Base-by-base conservation (phyloP, 2,329 filamentous ascomycete species). In the Chaetomiaceae sp. region DNA sequence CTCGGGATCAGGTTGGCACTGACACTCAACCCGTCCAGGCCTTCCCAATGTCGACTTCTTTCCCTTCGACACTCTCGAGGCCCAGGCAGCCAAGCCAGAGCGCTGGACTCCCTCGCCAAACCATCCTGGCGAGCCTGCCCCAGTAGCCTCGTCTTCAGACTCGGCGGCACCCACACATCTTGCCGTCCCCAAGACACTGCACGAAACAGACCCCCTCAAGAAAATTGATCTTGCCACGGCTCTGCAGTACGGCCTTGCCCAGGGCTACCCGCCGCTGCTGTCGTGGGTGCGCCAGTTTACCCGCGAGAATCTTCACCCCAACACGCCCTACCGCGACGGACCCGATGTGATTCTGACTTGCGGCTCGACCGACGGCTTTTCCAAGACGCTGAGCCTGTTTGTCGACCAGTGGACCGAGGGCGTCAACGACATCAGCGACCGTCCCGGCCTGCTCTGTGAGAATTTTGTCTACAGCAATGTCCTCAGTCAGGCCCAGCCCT, bases 31-130 rank as follows among this genome's bases (percentile, higher is more conserved):
- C n/a, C n/a, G 14, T 34, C 11, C 33, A 91, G 89, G 89, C 56
- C 80, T 95, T 20, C 91, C 91, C 15, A 86, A 94, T 69, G 77
- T 85, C 36, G 80, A 80, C 54, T 89, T 89, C 72, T 96, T 96
- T 66, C 91, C 91, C 8, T 96, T 88, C 70, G 91, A 96, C 64
- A 94, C 90, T 0, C 82, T 96, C 58, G 89, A 95, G 71, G 89
- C 91, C 37, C 84, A 87, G 60, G 82, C 87, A 57, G 89, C 89
- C 29, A 80, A 82, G 57, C 85, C 89, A 7, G 76, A 87, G 59
- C 82, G 91, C 69, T 94, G 88, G 78, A 77, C 80, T 31, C 87
- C 87, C 1, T 84, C 85, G 11, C 80, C 83, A 34, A 88, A 87
- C 66, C 73, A 77, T 43, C 81, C 82, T 9, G 66, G 65, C 47